phyloP scores from a whole-genome alignment of 257 asterid species.

The Datura wrightii region DNA sequence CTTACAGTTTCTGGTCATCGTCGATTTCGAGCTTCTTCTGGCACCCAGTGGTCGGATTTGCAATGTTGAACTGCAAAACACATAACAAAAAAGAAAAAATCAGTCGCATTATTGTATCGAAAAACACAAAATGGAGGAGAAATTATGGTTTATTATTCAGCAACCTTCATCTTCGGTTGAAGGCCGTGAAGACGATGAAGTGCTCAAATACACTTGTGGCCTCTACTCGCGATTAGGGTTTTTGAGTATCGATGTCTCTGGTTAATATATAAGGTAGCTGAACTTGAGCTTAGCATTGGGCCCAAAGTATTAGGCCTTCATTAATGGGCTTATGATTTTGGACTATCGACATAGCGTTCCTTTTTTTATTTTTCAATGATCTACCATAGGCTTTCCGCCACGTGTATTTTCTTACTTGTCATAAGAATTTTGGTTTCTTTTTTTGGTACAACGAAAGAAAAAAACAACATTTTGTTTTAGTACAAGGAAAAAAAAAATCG shows the following conservation, averaged over 20 bases:
- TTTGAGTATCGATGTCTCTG: background rate
- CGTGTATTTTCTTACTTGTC: too few species aligned
- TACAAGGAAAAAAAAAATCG: too few species aligned
- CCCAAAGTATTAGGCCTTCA: background rate
- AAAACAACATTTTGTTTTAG: too few species aligned
- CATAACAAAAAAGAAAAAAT: background rate
- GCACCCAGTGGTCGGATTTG: conserved; percentile 32
- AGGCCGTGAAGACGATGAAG: conserved; percentile 15
- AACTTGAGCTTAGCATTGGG: background rate
- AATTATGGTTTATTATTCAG: background rate
- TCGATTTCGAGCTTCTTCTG: conserved; percentile 28
- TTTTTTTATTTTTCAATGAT: too few species aligned
- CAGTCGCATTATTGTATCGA: background rate
- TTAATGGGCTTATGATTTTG: too few species aligned
- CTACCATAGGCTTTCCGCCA: too few species aligned
- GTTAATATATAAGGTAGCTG: background rate
- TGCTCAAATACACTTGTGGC: background rate
- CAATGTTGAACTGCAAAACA: conserved; percentile 22
- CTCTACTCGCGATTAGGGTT: conserved; percentile 19
- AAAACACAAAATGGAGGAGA: background rate
- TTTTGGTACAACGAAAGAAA: too few species aligned
- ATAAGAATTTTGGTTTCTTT: too few species aligned
- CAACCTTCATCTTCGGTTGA: conserved; percentile 26
- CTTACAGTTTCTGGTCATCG: conserved; percentile 30
- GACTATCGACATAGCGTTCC: too few species aligned